phyloP scores from a whole-genome alignment of 2,329 filamentous ascomycete species.

The Cercospora sp. region DNA sequence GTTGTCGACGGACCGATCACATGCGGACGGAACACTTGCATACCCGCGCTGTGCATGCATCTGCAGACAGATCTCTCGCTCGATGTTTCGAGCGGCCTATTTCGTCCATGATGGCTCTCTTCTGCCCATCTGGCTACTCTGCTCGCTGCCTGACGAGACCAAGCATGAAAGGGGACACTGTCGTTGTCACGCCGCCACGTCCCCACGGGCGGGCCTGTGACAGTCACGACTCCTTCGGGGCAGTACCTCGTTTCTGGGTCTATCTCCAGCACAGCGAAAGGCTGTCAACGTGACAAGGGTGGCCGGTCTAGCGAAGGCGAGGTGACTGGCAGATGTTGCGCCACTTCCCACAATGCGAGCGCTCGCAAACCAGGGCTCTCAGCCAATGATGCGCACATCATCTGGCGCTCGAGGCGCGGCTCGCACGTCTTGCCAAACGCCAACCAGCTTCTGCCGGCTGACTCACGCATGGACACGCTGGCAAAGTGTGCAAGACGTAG shows the following conservation, averaged over 20 bases:
- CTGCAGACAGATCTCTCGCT: constrained; percentile 9
- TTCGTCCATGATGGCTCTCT: background rate
- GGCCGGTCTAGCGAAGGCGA: constrained; percentile 21
- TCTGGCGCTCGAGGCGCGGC: constrained; percentile 25
- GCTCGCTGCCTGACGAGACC: background rate
- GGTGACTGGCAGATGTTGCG: constrained; percentile 29
- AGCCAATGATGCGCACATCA: constrained; percentile 7
- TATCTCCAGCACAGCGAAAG: constrained; percentile 22
- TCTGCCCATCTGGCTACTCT: background rate
- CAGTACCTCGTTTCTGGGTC: constrained; percentile 15
- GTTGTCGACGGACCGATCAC: constrained; percentile 24
- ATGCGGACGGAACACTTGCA: constrained; percentile 12
- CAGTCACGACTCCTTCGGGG: background rate
- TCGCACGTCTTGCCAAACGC: constrained; percentile 23
- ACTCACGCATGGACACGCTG: constrained; percentile 16
- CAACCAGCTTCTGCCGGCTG: constrained; percentile 19
- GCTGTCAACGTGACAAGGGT: constrained; percentile 24
- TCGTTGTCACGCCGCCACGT: background rate
- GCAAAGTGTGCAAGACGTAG: constrained; percentile 14
- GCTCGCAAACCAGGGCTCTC: constrained; percentile 22
- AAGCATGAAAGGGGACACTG: background rate
- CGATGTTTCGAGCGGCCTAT: constrained; percentile 1
- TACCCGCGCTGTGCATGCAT: constrained; percentile 13
- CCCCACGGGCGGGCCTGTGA: background rate
- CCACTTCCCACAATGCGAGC: constrained; percentile 21